These are phyloP conservation scores for Salix dunnii DNA, from an alignment of 345 rosid genomes.

Conservation along the genomic window DNA sequence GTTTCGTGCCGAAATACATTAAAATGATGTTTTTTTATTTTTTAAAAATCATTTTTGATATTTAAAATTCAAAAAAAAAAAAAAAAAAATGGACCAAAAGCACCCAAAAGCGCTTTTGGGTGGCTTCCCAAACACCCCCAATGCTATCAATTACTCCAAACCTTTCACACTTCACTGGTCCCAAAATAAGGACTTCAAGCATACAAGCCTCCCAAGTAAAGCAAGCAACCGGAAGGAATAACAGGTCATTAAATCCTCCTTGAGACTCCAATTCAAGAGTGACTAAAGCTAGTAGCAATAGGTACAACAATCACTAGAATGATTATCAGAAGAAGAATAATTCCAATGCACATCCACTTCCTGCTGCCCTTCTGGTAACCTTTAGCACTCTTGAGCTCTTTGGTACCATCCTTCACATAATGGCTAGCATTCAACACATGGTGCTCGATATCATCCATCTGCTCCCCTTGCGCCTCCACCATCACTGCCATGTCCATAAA, in stretches of 20 bases:
- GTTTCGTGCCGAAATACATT: no score
- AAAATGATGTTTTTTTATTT: no score
- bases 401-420: constrained; percentile 76
- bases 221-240: constrained; percentile 27
- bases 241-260: constrained; percentile 41
- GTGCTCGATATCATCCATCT: constrained; percentile 89
- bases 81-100: no score
- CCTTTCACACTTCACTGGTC: constrained; percentile 12
- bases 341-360: constrained; percentile 74
- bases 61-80: no score
- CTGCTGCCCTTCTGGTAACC: constrained; percentile 66
- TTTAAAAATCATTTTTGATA: no score
- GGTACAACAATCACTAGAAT: constrained; percentile 70
- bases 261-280: constrained; percentile 44
- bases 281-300: constrained; percentile 62
- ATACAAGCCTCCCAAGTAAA: background rate
- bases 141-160: no score
- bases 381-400: constrained; percentile 67
- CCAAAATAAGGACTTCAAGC: constrained; percentile 22
- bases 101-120: no score
- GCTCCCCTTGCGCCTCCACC: constrained; percentile 92
- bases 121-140: no score
- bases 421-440: constrained; percentile 80
- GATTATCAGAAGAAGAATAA: constrained; percentile 61
- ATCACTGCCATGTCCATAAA: constrained; percentile 93